These are phyloP conservation scores for Schizophyllum commune DNA, from an alignment of 1,284 basidiomycete genomes.

Conservation along the genomic window DNA sequence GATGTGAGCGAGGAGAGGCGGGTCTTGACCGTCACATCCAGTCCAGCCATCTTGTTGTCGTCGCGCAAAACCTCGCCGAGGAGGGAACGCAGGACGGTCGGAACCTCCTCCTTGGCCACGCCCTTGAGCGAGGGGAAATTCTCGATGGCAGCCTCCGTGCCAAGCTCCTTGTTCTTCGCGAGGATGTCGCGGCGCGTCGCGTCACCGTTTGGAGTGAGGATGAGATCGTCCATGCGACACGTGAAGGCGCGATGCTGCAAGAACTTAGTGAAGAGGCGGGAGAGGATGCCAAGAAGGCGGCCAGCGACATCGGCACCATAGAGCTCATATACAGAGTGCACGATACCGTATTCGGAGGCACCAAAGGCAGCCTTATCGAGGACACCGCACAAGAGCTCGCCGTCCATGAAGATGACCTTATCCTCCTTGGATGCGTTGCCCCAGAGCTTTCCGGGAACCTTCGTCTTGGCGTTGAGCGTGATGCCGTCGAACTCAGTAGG, in stretches of 20 bases:
- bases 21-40: constrained; percentile 89
- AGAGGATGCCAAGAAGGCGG: constrained; percentile 87
- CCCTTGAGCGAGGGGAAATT: constrained; percentile 72
- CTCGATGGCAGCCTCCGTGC: constrained; percentile 83
- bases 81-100: constrained; percentile 44
- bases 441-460: constrained; percentile 84
- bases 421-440: constrained; percentile 74
- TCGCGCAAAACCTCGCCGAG: constrained; percentile 95
- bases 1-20: constrained; percentile 82
- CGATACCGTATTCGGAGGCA: constrained; percentile 91
- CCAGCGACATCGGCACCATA: constrained; percentile 91
- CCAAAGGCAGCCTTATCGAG: constrained; percentile 98
- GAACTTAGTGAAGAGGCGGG: constrained; percentile 94
- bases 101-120: constrained; percentile 42
- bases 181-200: constrained; percentile 64
- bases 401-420: constrained; percentile 86
- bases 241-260: constrained; percentile 96
- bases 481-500: constrained; percentile 78
- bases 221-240: constrained; percentile 98
- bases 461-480: constrained; percentile 83
- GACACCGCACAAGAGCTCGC: constrained; percentile 88
- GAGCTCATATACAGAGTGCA: constrained; percentile 98
- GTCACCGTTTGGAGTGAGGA: constrained; percentile 83
- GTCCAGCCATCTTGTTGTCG: constrained; percentile 94
- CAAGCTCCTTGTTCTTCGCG: constrained; percentile 62